Conservation (phyloP, 345 rosid genomes). For the Lumnitzera racemosa region DNA sequence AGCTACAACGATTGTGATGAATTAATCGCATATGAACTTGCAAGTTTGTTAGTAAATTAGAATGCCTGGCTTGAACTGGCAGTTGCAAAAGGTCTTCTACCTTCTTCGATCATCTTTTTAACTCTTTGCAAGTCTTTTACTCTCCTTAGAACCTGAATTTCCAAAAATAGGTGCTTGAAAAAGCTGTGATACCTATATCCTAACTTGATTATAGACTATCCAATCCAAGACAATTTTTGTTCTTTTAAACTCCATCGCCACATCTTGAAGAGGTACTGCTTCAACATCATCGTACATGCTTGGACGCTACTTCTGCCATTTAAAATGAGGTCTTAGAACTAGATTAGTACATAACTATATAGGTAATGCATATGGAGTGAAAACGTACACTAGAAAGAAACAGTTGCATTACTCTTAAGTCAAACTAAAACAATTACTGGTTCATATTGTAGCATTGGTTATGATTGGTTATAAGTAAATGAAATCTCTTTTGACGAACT, state of each 20-base stretch:
- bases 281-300: constrained; percentile 52
- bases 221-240: neutral
- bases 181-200: neutral
- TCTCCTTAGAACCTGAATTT: constrained; percentile 57
- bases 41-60: too few relatives aligned
- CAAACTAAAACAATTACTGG: constrained; percentile 22
- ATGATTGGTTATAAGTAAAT: neutral
- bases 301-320: constrained; percentile 50
- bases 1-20: too few relatives aligned
- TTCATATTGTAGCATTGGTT: neutral
- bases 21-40: too few relatives aligned
- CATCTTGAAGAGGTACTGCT: constrained; percentile 52
- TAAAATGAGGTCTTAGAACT: constrained; percentile 18
- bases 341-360: neutral
- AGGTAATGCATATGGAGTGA: too few relatives aligned
- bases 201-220: neutral
- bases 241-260: constrained; percentile 59
- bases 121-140: constrained; percentile 66
- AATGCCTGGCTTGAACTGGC: neutral
- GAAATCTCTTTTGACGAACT: too few relatives aligned
- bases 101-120: constrained; percentile 86
- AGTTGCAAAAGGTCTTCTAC: constrained; percentile 72
- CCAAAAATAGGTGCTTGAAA: neutral
- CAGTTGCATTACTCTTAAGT: constrained; percentile 51
- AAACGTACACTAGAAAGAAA: constrained; percentile 59